These are phyloP conservation scores for Pycnococcus provasolii DNA, from an alignment of 139 green algal genomes.

Conservation along the genomic window DNA sequence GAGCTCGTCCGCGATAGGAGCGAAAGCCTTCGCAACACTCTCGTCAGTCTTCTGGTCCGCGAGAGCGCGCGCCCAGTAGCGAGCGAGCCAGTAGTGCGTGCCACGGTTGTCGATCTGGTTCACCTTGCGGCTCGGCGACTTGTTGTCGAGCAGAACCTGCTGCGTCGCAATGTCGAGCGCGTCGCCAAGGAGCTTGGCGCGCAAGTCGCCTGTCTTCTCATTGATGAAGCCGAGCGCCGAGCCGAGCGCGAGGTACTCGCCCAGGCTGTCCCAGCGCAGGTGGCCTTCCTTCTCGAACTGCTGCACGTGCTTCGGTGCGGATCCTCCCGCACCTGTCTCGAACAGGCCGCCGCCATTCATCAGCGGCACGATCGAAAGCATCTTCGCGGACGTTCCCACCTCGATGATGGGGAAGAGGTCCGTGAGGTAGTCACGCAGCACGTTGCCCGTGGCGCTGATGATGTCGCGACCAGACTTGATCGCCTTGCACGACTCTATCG, in stretches of 20 bases:
- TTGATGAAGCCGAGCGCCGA: slow-evolving; percentile 19
- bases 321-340: slow-evolving; percentile 26
- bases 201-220: slow-evolving; percentile 6
- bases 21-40: slow-evolving; percentile 1
- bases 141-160: slow-evolving; percentile 22
- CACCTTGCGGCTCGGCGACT: slow-evolving; percentile 17
- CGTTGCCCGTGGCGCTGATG: slow-evolving; percentile 26
- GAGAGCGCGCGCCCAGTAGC: slow-evolving; percentile 21
- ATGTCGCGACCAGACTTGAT: slow-evolving; percentile 11
- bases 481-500: slow-evolving; percentile 1
- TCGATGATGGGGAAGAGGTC: slow-evolving; percentile 31
- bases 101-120: slow-evolving; percentile 20
- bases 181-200: slow-evolving; percentile 4
- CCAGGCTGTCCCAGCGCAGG: slow-evolving; percentile 25
- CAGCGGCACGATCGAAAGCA: slow-evolving; percentile 30
- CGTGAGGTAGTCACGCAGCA: slow-evolving; percentile 29
- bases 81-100: slow-evolving; percentile 21
- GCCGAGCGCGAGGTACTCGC: slow-evolving; percentile 24
- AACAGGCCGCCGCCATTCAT: slow-evolving; percentile 23
- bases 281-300: slow-evolving; percentile 27
- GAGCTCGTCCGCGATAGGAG: slow-evolving; percentile 1
- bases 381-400: slow-evolving; percentile 25
- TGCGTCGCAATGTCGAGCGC: slow-evolving; percentile 8
- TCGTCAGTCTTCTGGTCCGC: neutral
- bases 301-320: slow-evolving; percentile 30